These are phyloP conservation scores for Parmelia sp. DNA, from an alignment of 495 filamentous ascomycete species.

Conservation along the genomic window DNA sequence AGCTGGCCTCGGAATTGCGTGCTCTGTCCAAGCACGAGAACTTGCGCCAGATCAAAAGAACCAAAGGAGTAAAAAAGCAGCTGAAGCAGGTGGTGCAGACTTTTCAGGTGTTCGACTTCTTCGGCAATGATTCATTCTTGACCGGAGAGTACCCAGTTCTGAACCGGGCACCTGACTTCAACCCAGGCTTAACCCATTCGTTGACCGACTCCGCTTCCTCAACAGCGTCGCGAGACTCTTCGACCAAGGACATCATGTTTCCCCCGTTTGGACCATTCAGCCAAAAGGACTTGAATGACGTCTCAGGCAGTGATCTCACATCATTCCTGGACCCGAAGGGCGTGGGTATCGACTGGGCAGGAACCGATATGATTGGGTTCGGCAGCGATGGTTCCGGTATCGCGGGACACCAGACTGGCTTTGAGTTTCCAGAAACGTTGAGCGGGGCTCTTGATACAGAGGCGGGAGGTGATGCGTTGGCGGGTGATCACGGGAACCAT, in stretches of 20 bases:
- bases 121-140: constrained; percentile 2
- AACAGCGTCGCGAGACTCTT: neutral
- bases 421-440: neutral
- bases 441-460: neutral
- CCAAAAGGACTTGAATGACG: neutral
- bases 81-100: constrained; percentile 15
- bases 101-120: constrained; percentile 12
- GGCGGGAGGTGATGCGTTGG: neutral
- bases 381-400: neutral
- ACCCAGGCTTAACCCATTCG: neutral
- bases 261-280: neutral
- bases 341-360: neutral
- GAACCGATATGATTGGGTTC: neutral
- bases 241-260: neutral
- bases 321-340: neutral
- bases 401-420: constrained; percentile 4
- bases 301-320: neutral
- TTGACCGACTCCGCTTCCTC: constrained; percentile 6
- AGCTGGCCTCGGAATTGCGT: constrained; percentile 9
- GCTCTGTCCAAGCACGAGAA: constrained; percentile 14
- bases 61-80: constrained; percentile 10
- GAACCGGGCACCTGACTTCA: constrained; percentile 3
- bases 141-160: neutral
- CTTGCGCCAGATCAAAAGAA: constrained; percentile 2
- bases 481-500: neutral